These are phyloP conservation scores for Lactuca sativa DNA, from an alignment of 129 eudicot species.

Conservation along the genomic window DNA sequence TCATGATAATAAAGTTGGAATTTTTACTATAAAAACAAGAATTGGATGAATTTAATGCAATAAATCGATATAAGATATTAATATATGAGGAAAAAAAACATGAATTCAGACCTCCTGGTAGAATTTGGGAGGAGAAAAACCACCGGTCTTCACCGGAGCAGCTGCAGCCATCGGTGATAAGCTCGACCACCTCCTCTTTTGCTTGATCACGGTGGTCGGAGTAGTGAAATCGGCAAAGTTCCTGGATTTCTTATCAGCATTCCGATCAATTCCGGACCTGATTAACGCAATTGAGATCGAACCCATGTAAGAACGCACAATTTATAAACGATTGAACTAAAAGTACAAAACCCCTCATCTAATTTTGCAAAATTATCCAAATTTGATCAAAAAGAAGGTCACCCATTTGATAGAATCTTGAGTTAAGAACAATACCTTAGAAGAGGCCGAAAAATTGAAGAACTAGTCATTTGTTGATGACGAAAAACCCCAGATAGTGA, in stretches of 20 bases:
- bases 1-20: constrained; percentile 17
- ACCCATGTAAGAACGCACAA: constrained; percentile 37
- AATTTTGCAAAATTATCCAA: constrained; percentile 26
- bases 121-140: constrained; percentile 46
- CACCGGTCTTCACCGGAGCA: constrained; percentile 38
- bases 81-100: background rate
- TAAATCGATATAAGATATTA: background rate
- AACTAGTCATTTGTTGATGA: constrained; percentile 24
- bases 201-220: constrained; percentile 33
- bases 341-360: constrained; percentile 20
- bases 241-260: constrained; percentile 37
- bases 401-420: constrained; percentile 29
- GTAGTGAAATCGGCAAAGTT: constrained; percentile 23
- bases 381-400: constrained; percentile 12
- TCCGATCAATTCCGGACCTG: constrained; percentile 44
- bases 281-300: constrained; percentile 44
- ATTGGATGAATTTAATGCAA: constrained; percentile 8
- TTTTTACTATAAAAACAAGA: background rate
- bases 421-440: constrained; percentile 22
- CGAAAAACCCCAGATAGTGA: constrained; percentile 31
- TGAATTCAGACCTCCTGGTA: constrained; percentile 56
- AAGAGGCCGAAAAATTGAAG: constrained; percentile 17
- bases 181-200: constrained; percentile 40
- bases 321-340: constrained; percentile 6
- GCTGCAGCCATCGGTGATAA: constrained; percentile 55